These are phyloP conservation scores for Candida railenensis DNA, from an alignment of 805 yeast species.

Conservation along the genomic window DNA sequence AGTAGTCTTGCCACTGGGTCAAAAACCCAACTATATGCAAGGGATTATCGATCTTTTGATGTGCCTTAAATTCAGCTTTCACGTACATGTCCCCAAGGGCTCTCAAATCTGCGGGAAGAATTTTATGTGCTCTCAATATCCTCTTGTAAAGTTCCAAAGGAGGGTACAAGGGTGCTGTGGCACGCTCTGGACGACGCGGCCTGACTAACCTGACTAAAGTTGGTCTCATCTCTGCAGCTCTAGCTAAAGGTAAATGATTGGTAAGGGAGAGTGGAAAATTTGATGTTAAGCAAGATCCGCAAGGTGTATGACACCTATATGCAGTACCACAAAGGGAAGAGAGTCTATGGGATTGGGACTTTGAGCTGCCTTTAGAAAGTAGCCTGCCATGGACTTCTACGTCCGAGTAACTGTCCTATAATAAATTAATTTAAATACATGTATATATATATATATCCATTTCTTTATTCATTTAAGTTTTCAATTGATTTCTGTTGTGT, in stretches of 20 bases:
- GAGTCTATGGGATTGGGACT: too few relatives aligned
- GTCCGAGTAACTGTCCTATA: too few relatives aligned
- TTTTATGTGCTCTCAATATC: slow-evolving; percentile 77
- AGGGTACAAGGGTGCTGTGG: slow-evolving; percentile 58
- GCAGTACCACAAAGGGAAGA: too few relatives aligned
- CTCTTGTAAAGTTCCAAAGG: slow-evolving; percentile 78
- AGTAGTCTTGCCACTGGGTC: slow-evolving; percentile 90
- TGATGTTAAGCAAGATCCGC: too few relatives aligned
- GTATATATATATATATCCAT: too few relatives aligned
- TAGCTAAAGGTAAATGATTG: not conserved
- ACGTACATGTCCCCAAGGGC: slow-evolving; percentile 89
- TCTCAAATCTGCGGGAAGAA: slow-evolving; percentile 68
- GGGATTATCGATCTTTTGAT: slow-evolving; percentile 80
- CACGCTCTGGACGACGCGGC: slow-evolving; percentile 41
- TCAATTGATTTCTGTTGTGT: too few relatives aligned
- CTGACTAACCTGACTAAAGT: slow-evolving; percentile 33
- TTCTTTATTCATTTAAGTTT: too few relatives aligned
- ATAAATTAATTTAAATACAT: too few relatives aligned
- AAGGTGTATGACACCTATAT: too few relatives aligned
- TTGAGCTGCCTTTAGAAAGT: too few relatives aligned
- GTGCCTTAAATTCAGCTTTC: slow-evolving; percentile 84
- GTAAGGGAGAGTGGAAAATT: not conserved
- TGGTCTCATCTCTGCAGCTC: slow-evolving; percentile 31
- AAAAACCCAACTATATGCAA: slow-evolving; percentile 90
- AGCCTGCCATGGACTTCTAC: too few relatives aligned